A percentile compares a stretch with the other conserved stretches of the same genome.
Conservation (phyloP, 2,329 filamentous ascomycete species). For the Elsinoe necatrix region DNA sequence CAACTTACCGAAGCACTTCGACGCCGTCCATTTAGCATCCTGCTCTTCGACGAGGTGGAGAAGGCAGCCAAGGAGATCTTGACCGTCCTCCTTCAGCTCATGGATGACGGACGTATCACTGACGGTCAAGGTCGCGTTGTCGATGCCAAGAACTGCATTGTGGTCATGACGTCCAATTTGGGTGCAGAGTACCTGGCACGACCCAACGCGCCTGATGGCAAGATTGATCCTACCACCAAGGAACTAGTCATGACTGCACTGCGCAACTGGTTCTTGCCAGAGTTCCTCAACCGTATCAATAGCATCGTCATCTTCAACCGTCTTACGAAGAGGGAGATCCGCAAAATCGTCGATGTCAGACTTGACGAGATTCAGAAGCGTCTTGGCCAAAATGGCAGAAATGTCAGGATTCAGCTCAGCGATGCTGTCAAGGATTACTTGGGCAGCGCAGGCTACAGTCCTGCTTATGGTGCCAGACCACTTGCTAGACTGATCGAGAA, state of each 20-base stretch:
- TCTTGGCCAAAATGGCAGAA: conserved; percentile 73
- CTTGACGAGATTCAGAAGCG: conserved; percentile 85
- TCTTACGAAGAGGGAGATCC: conserved; percentile 79
- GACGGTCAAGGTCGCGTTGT: conserved; percentile 93
- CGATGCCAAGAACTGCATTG: conserved; percentile 95
- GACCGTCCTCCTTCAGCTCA: conserved; percentile 95
- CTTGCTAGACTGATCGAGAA: conserved; percentile 87
- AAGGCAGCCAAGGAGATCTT: conserved; percentile 97
- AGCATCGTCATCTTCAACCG: conserved; percentile 98
- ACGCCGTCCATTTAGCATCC: conserved; percentile 91
- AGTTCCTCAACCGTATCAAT: conserved; percentile 97
- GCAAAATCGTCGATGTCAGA: conserved; percentile 89
- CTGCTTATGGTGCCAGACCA: conserved; percentile 87
- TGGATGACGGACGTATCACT: conserved; percentile 98
- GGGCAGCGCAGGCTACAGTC: conserved; percentile 83
- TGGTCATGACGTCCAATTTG: conserved; percentile 97
- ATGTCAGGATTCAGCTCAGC: conserved; percentile 73
- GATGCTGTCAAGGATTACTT: conserved; percentile 89
- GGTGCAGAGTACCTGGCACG: conserved; percentile 89
- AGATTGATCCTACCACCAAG: conserved; percentile 73
- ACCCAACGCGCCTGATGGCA: conserved; percentile 67
- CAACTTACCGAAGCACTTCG: conserved; percentile 92
- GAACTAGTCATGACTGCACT: conserved; percentile 87
- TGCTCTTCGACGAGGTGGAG: conserved; percentile 96
- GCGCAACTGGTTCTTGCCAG: conserved; percentile 92